A percentile compares a stretch with the other conserved stretches of the same genome.
These are phyloP conservation scores for Urochloa ruziziensis DNA, from an alignment of 176 grass and related monocot genomes.

Conservation along the genomic window DNA sequence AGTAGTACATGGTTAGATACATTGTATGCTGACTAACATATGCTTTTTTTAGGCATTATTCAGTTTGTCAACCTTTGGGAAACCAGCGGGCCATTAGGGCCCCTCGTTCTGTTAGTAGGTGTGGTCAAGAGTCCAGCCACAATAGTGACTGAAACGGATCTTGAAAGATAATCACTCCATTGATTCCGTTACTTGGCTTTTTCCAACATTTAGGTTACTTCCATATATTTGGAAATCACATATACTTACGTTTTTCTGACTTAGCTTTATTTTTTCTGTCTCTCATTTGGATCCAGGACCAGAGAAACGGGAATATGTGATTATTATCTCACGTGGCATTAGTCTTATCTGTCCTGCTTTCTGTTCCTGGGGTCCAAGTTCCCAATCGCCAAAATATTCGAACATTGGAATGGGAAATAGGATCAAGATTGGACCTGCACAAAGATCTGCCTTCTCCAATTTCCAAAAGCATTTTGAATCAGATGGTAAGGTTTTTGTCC, in stretches of 20 bases:
- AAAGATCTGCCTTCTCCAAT: slow-evolving; percentile 33
- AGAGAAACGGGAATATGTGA: slow-evolving; percentile 22
- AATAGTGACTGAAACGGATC: slow-evolving; percentile 21
- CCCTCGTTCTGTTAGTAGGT: slow-evolving; percentile 38
- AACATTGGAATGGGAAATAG: slow-evolving; percentile 9
- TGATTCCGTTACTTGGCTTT: slow-evolving; percentile 26
- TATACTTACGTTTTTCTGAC: not conserved
- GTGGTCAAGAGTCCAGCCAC: slow-evolving; percentile 32
- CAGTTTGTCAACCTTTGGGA: slow-evolving; percentile 56
- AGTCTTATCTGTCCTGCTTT: slow-evolving; percentile 31
- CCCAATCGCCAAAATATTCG: slow-evolving; percentile 38
- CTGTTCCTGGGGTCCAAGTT: slow-evolving; percentile 49
- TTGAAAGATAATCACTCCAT: slow-evolving; percentile 12
- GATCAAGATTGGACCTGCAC: slow-evolving; percentile 41
- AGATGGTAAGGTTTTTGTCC: slow-evolving; percentile 35
- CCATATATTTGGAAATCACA: not conserved
- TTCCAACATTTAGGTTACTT: slow-evolving; percentile 11
- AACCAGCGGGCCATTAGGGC: slow-evolving; percentile 33
- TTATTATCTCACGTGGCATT: slow-evolving; percentile 48
- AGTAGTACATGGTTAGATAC: slow-evolving; percentile 25
- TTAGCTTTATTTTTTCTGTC: too few species aligned
- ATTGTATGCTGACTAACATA: slow-evolving; percentile 39
- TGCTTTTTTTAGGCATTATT: slow-evolving; percentile 39
- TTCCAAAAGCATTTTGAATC: slow-evolving; percentile 36
- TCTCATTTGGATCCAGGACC: slow-evolving; percentile 13